Evolutionary conservation across 2,329 filamentous ascomycete genomes (phyloP).

Genomic region (Phyllosticta citrichinensis): DNA sequence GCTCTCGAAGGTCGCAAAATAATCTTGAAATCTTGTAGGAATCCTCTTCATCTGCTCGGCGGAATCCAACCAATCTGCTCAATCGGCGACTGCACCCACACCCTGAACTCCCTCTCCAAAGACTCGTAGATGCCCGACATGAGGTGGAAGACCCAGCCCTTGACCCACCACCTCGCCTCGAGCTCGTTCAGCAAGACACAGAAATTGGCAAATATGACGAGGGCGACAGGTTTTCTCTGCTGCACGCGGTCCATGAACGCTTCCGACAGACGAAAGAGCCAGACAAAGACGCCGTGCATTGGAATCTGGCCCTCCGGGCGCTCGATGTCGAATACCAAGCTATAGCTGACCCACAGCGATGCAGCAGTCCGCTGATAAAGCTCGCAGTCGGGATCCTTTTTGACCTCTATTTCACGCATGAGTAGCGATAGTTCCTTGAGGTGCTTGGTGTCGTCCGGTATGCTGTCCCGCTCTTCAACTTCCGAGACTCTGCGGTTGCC

Average conservation of each 20-base stretch:
- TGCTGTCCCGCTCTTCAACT: not conserved
- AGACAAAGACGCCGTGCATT: not conserved
- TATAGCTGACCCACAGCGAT: not conserved
- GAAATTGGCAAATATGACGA: slow-evolving; percentile 5
- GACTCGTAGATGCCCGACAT: not conserved
- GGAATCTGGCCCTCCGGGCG: not conserved
- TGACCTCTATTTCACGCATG: not conserved
- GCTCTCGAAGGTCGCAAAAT: no score
- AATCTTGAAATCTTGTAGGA: no score
- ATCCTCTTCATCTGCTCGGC: not conserved
- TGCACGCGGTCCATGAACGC: slow-evolving; percentile 2
- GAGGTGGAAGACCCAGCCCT: slow-evolving; percentile 4
- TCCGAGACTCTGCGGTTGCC: not conserved
- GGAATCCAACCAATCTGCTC: slow-evolving; percentile 7
- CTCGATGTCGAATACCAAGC: not conserved
- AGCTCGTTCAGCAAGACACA: slow-evolving; percentile 1
- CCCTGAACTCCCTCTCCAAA: slow-evolving; percentile 1
- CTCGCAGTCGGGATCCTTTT: not conserved
- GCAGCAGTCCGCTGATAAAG: not conserved
- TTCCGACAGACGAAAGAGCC: slow-evolving; percentile 3
- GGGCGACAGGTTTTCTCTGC: slow-evolving; percentile 1
- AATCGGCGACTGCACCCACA: slow-evolving; percentile 4
- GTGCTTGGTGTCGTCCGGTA: not conserved
- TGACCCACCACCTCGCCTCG: slow-evolving; percentile 1
- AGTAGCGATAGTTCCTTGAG: not conserved